A percentile compares a stretch with the other conserved stretches of the same genome.
Conservation (phyloP, 352 stramenopile species). For the Globisporangium uncinulatum region DNA sequence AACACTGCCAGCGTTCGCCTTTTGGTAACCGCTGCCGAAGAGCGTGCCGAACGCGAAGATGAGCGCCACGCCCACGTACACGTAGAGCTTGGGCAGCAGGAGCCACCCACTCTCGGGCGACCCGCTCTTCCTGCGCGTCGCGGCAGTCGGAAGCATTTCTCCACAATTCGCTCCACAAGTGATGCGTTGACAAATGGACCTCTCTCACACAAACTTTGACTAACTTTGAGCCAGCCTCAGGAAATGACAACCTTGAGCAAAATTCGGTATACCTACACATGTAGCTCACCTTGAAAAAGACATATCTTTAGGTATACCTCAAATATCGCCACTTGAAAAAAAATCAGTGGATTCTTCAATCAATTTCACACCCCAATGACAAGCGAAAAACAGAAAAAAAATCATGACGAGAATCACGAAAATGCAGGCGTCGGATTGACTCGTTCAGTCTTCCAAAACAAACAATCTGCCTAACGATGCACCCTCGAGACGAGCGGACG, state of each 20-base stretch:
- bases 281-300: too few species aligned
- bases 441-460: background rate
- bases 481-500: background rate
- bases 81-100: conserved; percentile 59
- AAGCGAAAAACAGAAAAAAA: background rate
- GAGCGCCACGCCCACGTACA: conserved; percentile 60
- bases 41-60: conserved; percentile 62
- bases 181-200: conserved; percentile 1
- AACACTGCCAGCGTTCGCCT: conserved; percentile 22
- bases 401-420: background rate
- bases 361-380: background rate
- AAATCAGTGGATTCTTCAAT: background rate
- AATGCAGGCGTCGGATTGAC: conserved; percentile 1
- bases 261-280: too few species aligned
- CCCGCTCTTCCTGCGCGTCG: conserved; percentile 16
- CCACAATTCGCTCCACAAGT: background rate
- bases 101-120: conserved; percentile 58
- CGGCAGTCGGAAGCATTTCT: conserved; percentile 22
- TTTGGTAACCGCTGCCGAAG: conserved; percentile 63
- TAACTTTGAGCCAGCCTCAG: too few species aligned
- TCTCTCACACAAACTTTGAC: background rate
- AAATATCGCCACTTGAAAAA: too few species aligned
- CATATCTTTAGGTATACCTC: too few species aligned
- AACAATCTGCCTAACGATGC: background rate
- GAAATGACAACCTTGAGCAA: too few species aligned